Evolutionary conservation across 2,329 filamentous ascomycete species (phyloP).

Genomic region (Epichloe festucae): DNA sequence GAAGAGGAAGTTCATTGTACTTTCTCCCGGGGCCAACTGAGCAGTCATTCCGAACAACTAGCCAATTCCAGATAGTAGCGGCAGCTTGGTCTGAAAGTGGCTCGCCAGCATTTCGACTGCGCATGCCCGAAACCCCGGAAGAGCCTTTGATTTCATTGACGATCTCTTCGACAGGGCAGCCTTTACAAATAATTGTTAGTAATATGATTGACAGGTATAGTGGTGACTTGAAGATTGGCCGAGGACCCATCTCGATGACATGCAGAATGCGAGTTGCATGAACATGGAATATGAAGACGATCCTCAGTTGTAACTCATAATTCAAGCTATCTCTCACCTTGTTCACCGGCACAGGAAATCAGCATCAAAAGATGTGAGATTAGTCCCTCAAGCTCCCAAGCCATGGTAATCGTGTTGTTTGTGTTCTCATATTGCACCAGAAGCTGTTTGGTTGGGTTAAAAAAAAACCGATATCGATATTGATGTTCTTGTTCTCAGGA

Average conservation of each 20-base stretch:
- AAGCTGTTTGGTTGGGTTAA: not conserved
- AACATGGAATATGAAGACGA: not conserved
- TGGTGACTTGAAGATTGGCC: not conserved
- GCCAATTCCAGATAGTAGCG: conserved; percentile 24
- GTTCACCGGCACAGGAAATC: conserved; percentile 25
- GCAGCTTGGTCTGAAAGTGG: conserved; percentile 14
- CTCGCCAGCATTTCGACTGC: conserved; percentile 4
- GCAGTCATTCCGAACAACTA: conserved; percentile 21
- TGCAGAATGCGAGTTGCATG: not conserved
- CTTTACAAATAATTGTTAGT: conserved; percentile 8
- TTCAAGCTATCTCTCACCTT: conserved; percentile 18
- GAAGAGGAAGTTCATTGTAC: conserved; percentile 27
- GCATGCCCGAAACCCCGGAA: conserved; percentile 8
- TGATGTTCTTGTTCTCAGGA: not conserved
- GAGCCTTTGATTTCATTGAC: conserved; percentile 19
- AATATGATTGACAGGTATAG: not conserved
- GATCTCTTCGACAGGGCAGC: conserved; percentile 19
- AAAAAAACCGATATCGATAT: not conserved
- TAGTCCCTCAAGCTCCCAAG: conserved; percentile 25
- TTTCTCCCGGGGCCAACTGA: conserved; percentile 20
- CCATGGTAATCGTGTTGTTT: conserved; percentile 15
- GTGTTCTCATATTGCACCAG: conserved; percentile 14
- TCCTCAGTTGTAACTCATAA: not conserved
- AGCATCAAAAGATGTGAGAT: conserved; percentile 23
- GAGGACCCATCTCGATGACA: not conserved